Percentiles rank a stretch among this genome's conserved stretches.
phyloP scores from a whole-genome alignment of 768 basidiomycete species.

The Melanogaster broomeanus region DNA sequence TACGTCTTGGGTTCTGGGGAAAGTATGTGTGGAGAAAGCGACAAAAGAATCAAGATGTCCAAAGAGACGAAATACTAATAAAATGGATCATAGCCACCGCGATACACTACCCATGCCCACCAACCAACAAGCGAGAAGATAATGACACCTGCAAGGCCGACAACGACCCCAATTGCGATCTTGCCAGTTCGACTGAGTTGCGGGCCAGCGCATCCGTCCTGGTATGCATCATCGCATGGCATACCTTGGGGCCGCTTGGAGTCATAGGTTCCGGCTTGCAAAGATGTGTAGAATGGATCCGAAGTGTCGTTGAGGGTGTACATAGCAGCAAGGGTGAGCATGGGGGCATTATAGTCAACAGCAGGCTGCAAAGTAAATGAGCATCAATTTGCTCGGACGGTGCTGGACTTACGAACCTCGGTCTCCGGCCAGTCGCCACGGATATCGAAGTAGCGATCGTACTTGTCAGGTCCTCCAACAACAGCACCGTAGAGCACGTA shows the following conservation, averaged over 20 bases:
- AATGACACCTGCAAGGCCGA: constrained; percentile 61
- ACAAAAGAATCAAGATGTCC: neutral
- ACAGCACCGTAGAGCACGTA: constrained; percentile 86
- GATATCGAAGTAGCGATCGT: constrained; percentile 81
- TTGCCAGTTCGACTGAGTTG: constrained; percentile 59
- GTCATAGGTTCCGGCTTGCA: constrained; percentile 68
- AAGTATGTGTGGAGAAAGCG: neutral
- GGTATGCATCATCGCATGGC: constrained; percentile 79
- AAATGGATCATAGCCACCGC: constrained; percentile 21
- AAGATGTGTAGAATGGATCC: constrained; percentile 77
- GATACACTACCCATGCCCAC: constrained; percentile 35
- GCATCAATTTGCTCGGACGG: neutral
- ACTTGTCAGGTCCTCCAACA: constrained; percentile 80
- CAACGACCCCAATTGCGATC: constrained; percentile 69
- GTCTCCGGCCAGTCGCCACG: constrained; percentile 89
- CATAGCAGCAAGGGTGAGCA: constrained; percentile 84
- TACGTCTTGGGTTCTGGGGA: neutral
- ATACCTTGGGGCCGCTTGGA: constrained; percentile 61
- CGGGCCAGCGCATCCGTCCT: constrained; percentile 48
- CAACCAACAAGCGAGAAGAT: constrained; percentile 47
- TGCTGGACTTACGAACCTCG: constrained; percentile 50
- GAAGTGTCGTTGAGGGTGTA: constrained; percentile 63
- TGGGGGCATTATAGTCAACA: constrained; percentile 88
- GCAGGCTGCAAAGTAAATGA: constrained; percentile 50
- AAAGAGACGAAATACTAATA: constrained; percentile 14